phyloP scores from a whole-genome alignment of 805 yeast genomes.

The Yarrowia sp. region DNA sequence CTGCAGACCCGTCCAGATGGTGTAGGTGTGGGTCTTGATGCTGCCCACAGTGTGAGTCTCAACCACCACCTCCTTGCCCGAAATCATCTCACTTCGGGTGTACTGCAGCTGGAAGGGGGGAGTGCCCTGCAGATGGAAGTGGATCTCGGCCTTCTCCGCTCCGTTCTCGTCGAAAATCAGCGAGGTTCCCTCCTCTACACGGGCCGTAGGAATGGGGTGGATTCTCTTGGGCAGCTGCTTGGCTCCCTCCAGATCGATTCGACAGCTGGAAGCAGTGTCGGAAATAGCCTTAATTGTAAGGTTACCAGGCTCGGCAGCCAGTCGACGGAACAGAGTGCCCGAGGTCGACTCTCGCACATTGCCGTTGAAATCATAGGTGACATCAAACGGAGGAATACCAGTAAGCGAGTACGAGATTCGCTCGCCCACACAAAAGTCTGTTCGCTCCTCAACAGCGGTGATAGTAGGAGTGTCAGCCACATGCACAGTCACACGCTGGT shows the following conservation, averaged over 20 bases:
- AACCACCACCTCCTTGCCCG: slow-evolving; percentile 46
- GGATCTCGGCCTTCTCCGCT: slow-evolving; percentile 89
- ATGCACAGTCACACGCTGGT: slow-evolving; percentile 51
- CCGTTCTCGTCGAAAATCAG: slow-evolving; percentile 81
- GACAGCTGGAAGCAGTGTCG: slow-evolving; percentile 73
- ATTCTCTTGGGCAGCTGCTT: slow-evolving; percentile 41
- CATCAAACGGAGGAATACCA: slow-evolving; percentile 76
- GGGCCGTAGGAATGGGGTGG: slow-evolving; percentile 73
- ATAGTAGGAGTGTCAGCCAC: slow-evolving; percentile 79
- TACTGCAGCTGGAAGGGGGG: slow-evolving; percentile 91
- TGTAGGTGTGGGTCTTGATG: slow-evolving; percentile 65
- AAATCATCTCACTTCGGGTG: slow-evolving; percentile 59
- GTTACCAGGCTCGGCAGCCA: slow-evolving; percentile 80
- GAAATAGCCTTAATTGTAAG: slow-evolving; percentile 62
- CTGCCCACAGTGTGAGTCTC: slow-evolving; percentile 55
- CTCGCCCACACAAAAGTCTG: slow-evolving; percentile 88
- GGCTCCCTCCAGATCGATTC: slow-evolving; percentile 35
- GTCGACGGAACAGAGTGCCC: slow-evolving; percentile 53
- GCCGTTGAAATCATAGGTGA: slow-evolving; percentile 71
- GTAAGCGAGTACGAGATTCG: slow-evolving; percentile 69
- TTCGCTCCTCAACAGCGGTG: slow-evolving; percentile 41
- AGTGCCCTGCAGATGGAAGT: slow-evolving; percentile 75
- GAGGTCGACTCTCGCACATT: slow-evolving; percentile 54
- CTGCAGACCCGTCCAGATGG: slow-evolving; percentile 74
- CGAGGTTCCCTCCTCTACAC: slow-evolving; percentile 73